phyloP scores from a whole-genome alignment of 352 stramenopile genomes.

The Phytophthora gonapodyides region DNA sequence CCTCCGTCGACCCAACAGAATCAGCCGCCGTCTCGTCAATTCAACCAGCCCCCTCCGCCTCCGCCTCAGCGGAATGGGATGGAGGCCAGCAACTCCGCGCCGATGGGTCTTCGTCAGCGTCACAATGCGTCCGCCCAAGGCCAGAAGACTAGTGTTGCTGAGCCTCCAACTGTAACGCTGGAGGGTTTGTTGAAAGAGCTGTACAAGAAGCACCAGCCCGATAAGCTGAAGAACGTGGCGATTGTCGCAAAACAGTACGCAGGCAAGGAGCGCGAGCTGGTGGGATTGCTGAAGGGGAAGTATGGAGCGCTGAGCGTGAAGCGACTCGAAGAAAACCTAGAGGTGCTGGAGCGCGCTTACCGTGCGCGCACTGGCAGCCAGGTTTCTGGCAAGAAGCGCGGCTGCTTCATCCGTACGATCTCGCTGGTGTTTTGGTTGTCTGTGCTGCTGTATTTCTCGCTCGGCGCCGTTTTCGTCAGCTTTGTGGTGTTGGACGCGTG shows the following conservation, averaged over 20 bases:
- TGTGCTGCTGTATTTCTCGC: conserved; percentile 34
- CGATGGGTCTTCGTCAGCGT: conserved; percentile 33
- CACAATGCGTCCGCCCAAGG: conserved; percentile 16
- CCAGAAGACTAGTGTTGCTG: conserved; percentile 7
- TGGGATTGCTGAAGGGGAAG: conserved; percentile 62
- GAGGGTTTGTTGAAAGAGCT: conserved; percentile 63
- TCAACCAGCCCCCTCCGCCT: conserved; percentile 3
- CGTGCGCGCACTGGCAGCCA: conserved; percentile 9
- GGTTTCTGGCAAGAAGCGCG: conserved; percentile 26
- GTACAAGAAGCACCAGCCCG: conserved; percentile 78
- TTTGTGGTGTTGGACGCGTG: conserved; percentile 43
- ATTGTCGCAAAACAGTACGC: conserved; percentile 60
- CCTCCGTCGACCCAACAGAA: conserved; percentile 12
- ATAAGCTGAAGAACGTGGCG: conserved; percentile 68
- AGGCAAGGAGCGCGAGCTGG: conserved; percentile 70
- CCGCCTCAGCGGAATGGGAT: background rate
- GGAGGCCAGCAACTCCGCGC: conserved; percentile 17
- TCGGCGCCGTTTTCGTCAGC: conserved; percentile 37
- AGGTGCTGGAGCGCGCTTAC: conserved; percentile 38
- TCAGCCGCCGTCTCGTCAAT: background rate
- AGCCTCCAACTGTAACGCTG: conserved; percentile 42
- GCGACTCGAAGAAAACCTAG: conserved; percentile 63
- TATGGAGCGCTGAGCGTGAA: conserved; percentile 82
- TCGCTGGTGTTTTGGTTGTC: conserved; percentile 40
- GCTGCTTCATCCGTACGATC: conserved; percentile 35